Percentiles rank a stretch among this genome's conserved stretches.
phyloP scores from a whole-genome alignment of 371 early-diverging fungal genomes.

The Conidiobolus coronatus region DNA sequence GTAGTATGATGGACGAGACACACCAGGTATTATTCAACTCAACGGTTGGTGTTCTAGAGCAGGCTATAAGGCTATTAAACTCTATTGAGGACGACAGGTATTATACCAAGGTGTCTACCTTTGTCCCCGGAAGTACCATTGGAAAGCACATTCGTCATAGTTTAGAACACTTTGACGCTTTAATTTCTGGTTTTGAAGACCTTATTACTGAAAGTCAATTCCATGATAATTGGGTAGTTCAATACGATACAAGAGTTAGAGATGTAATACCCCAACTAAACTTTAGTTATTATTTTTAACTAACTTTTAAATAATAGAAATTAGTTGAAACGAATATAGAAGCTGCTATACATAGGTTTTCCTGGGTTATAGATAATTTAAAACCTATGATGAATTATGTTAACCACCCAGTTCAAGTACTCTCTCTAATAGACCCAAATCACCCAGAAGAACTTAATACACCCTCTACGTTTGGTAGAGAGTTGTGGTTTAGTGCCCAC shows the following conservation, averaged over 20 bases:
- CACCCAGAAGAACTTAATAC: background rate
- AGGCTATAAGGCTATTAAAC: background rate
- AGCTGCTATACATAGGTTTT: conserved; percentile 4
- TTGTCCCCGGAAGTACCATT: conserved; percentile 9
- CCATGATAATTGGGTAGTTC: conserved; percentile 1
- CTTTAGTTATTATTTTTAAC: background rate
- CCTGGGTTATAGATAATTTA: conserved; percentile 1
- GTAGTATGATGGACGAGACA: no score
- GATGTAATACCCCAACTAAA: conserved; percentile 6
- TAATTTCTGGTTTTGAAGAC: conserved; percentile 6
- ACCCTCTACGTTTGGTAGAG: conserved; percentile 10
- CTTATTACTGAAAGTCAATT: background rate
- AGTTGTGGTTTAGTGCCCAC: conserved; percentile 15
- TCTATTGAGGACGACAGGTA: background rate
- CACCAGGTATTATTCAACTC: background rate
- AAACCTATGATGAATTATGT: background rate
- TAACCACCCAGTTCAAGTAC: background rate
- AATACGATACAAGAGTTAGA: conserved; percentile 11
- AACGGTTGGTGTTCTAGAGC: background rate
- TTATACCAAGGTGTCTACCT: conserved; percentile 1
- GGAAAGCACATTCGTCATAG: conserved; percentile 14
- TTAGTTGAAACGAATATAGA: conserved; percentile 4
- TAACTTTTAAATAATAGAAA: background rate
- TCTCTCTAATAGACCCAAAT: conserved; percentile 1
- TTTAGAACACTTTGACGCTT: conserved; percentile 12